These are phyloP conservation scores for Aspergillus spinulosporus DNA, from an alignment of 2,329 filamentous ascomycete genomes.

Conservation along the genomic window DNA sequence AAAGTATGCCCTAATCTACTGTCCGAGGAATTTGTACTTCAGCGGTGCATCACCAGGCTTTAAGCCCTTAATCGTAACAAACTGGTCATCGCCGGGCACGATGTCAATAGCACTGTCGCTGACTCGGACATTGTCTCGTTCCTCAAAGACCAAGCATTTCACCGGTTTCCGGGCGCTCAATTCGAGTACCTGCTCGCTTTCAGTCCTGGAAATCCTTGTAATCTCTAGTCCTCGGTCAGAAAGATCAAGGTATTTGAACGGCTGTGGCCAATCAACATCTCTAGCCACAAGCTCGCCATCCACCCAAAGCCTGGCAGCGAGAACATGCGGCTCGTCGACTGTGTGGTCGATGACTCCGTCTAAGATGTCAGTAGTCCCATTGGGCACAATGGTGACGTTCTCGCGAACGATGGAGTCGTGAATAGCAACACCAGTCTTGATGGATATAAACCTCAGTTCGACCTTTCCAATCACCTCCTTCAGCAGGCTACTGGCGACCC, in stretches of 20 bases:
- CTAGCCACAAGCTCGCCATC: slow-evolving; percentile 53
- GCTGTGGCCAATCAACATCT: slow-evolving; percentile 62
- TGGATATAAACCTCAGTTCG: slow-evolving; percentile 53
- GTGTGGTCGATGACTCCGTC: slow-evolving; percentile 54
- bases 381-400: slow-evolving; percentile 51
- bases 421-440: slow-evolving; percentile 56
- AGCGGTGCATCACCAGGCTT: slow-evolving; percentile 22
- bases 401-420: slow-evolving; percentile 52
- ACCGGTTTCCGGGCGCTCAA: slow-evolving; percentile 55
- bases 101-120: slow-evolving; percentile 60
- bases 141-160: slow-evolving; percentile 63
- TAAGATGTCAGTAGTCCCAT: slow-evolving; percentile 56
- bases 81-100: slow-evolving; percentile 59
- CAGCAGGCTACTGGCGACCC: slow-evolving; percentile 55
- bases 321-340: slow-evolving; percentile 55
- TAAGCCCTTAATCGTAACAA: slow-evolving; percentile 30
- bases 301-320: slow-evolving; percentile 55
- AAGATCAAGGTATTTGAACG: slow-evolving; percentile 60
- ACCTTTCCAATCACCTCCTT: slow-evolving; percentile 34
- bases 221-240: slow-evolving; percentile 53
- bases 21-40: slow-evolving; percentile 32
- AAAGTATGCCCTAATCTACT: slow-evolving; percentile 12
- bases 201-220: slow-evolving; percentile 35
- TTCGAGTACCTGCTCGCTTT: slow-evolving; percentile 34
- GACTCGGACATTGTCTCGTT: slow-evolving; percentile 54